Conservation (phyloP, 1,284 basidiomycete species). For the Phlebopus sp. region DNA sequence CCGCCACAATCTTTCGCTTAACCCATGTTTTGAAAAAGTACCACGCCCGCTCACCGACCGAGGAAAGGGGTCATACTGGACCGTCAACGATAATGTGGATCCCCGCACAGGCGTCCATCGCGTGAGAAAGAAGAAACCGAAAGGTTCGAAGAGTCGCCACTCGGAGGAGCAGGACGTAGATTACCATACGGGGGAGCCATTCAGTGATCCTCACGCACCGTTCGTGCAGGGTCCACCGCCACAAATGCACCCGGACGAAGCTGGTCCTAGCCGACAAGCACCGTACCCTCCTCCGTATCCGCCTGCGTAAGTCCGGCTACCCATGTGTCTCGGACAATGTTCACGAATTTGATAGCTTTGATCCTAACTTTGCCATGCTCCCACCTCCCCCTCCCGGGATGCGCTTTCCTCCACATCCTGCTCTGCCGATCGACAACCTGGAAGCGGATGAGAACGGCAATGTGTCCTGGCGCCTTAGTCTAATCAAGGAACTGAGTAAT, state of each 20-base stretch:
- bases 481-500: slow-evolving; percentile 73
- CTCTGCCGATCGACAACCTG: slow-evolving; percentile 60
- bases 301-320: slow-evolving; percentile 23
- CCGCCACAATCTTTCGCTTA: slow-evolving; percentile 89
- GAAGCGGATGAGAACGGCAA: slow-evolving; percentile 75
- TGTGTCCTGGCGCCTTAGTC: slow-evolving; percentile 72
- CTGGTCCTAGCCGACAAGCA: slow-evolving; percentile 53
- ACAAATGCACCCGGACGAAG: slow-evolving; percentile 54
- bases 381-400: slow-evolving; percentile 52
- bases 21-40: slow-evolving; percentile 91
- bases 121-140: slow-evolving; percentile 77
- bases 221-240: slow-evolving; percentile 49
- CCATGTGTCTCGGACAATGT: background rate
- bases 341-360: slow-evolving; percentile 46
- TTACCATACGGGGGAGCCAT: slow-evolving; percentile 52
- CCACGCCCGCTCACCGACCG: slow-evolving; percentile 85
- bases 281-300: slow-evolving; percentile 58
- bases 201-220: slow-evolving; percentile 52
- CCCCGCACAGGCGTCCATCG: slow-evolving; percentile 82
- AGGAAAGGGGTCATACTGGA: slow-evolving; percentile 86
- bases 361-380: slow-evolving; percentile 65
- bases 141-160: slow-evolving; percentile 41
- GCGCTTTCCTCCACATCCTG: slow-evolving; percentile 57
- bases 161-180: slow-evolving; percentile 59
- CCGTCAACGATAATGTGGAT: slow-evolving; percentile 82